Percentiles rank a stretch among this genome's conserved stretches.
Conservation (phyloP, 2,329 filamentous ascomycete genomes). For the Scleromitrula shiraiana region DNA sequence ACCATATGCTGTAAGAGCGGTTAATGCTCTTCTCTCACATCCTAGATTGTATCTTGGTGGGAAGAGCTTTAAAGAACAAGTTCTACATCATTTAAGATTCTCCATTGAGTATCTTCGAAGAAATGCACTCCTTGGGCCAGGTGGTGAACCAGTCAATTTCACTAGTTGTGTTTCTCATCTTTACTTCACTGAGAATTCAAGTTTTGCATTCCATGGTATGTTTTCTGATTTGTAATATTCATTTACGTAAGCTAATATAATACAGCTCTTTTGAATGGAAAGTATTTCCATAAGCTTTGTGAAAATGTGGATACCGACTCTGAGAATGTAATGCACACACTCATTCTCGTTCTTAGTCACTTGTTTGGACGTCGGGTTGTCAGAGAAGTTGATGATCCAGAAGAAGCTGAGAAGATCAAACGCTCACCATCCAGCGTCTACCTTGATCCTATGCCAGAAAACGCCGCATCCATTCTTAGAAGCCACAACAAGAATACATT, state of each 20-base stretch:
- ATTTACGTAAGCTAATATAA: conserved; percentile 4
- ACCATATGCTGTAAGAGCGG: conserved; percentile 50
- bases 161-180: conserved; percentile 62
- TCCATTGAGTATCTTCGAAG: conserved; percentile 72
- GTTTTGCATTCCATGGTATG: conserved; percentile 63
- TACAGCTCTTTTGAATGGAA: conserved; percentile 54
- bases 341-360: conserved; percentile 64
- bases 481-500: conserved; percentile 55
- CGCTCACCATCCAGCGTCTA: conserved; percentile 56
- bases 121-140: conserved; percentile 53
- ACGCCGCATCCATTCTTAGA: conserved; percentile 47
- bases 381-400: conserved; percentile 41
- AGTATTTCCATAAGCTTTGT: conserved; percentile 62
- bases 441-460: conserved; percentile 53
- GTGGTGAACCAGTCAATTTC: conserved; percentile 63
- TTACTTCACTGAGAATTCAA: conserved; percentile 68
- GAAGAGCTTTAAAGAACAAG: conserved; percentile 56
- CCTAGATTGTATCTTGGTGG: conserved; percentile 64
- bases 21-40: conserved; percentile 62
- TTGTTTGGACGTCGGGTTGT: conserved; percentile 56
- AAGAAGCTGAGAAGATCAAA: conserved; percentile 41
- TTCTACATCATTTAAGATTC: conserved; percentile 70
- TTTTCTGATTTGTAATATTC: not conserved
- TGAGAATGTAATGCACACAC: conserved; percentile 42
- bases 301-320: conserved; percentile 44